phyloP scores from a whole-genome alignment of 164 flowering plant species.

The Liquidambar formosana region DNA sequence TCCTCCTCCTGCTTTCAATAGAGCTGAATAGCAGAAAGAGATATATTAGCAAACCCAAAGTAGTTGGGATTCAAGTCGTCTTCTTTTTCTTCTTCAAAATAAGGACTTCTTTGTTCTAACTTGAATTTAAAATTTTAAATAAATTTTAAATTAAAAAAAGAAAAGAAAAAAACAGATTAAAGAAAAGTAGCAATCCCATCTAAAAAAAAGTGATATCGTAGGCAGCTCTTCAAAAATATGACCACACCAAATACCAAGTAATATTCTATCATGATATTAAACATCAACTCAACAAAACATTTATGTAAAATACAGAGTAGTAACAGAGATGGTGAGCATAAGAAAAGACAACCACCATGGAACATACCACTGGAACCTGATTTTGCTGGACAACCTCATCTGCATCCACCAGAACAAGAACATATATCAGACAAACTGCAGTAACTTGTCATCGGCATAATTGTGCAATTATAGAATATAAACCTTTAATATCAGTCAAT shows the following conservation, averaged over 20 bases:
- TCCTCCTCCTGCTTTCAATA: too few relatives aligned
- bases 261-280: not conserved
- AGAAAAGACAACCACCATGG: not conserved
- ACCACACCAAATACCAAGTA: not conserved
- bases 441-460: too few relatives aligned
- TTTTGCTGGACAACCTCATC: conserved; percentile 35
- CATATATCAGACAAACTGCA: not conserved
- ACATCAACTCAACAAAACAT: not conserved
- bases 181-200: not conserved
- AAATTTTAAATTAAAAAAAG: too few relatives aligned
- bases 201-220: not conserved
- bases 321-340: not conserved
- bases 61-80: too few relatives aligned
- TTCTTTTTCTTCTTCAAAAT: too few relatives aligned
- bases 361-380: conserved; percentile 42
- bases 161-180: too few relatives aligned
- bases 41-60: too few relatives aligned
- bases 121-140: too few relatives aligned
- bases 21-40: too few relatives aligned
- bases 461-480: not conserved
- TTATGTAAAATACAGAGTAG: not conserved
- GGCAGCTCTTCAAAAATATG: not conserved
- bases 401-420: conserved; percentile 27
- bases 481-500: not conserved
- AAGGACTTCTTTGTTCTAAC: too few relatives aligned